Percentiles rank a stretch among this genome's conserved stretches.
Evolutionary conservation across 129 eudicot species (phyloP).

Genomic region (Gnaphalium uliginosum): DNA sequence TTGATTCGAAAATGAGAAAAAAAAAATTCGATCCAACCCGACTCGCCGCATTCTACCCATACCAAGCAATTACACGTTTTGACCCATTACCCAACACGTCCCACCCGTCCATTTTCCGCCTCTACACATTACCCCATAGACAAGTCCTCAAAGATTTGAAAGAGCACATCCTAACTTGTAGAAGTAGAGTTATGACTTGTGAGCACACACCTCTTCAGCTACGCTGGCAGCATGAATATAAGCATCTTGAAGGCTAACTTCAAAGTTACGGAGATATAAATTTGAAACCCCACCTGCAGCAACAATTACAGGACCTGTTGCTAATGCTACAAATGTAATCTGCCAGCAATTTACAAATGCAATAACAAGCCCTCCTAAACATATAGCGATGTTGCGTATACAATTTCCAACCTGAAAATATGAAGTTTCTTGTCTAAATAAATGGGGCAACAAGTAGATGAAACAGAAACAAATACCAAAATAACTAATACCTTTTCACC

Average conservation of each 20-base stretch:
- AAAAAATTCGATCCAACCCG: neutral
- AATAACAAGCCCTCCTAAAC: slow-evolving; percentile 54
- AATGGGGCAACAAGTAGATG: slow-evolving; percentile 15
- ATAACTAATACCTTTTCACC: slow-evolving; percentile 54
- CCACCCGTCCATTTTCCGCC: neutral
- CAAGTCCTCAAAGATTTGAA: neutral
- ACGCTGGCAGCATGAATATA: slow-evolving; percentile 54
- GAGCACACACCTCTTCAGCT: slow-evolving; percentile 60
- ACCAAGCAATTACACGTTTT: neutral
- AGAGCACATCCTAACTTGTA: neutral
- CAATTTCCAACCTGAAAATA: slow-evolving; percentile 55
- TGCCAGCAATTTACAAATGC: slow-evolving; percentile 75
- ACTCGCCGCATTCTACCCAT: neutral
- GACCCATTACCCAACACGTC: neutral
- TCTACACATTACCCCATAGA: neutral
- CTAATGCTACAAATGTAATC: slow-evolving; percentile 59
- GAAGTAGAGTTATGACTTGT: neutral
- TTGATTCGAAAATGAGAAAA: neutral
- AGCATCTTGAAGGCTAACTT: slow-evolving; percentile 60
- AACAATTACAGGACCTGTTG: slow-evolving; percentile 55
- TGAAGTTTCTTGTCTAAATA: neutral
- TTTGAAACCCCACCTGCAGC: slow-evolving; percentile 58
- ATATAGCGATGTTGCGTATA: slow-evolving; percentile 62
- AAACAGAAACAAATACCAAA: slow-evolving; percentile 7
- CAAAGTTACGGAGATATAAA: slow-evolving; percentile 51